phyloP scores from a whole-genome alignment of 2,329 filamentous ascomycete species.

The Hypocrella siamensis region DNA sequence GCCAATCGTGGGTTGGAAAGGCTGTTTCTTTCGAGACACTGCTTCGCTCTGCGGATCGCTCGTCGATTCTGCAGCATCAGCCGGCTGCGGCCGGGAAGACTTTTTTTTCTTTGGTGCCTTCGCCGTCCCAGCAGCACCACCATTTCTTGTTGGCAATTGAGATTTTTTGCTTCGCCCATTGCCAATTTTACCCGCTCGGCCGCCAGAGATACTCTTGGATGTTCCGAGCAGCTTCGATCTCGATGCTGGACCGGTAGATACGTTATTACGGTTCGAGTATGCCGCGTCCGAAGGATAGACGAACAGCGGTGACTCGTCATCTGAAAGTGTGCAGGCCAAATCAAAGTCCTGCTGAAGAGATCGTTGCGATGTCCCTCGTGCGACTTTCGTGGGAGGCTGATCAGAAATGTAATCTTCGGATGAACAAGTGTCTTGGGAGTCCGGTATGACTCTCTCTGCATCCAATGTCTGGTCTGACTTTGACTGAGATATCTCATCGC shows the following conservation, averaged over 20 bases:
- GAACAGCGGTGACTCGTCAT: conserved; percentile 19
- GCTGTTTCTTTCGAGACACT: no score
- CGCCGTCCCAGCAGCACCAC: background rate
- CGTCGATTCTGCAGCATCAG: no score
- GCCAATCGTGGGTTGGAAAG: no score
- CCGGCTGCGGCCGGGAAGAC: background rate
- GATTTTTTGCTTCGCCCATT: conserved; percentile 2
- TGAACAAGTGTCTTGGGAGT: conserved; percentile 13
- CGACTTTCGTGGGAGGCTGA: background rate
- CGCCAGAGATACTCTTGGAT: no score
- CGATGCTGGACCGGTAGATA: background rate
- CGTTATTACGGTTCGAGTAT: background rate
- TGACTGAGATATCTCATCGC: conserved; percentile 2
- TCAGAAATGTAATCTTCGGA: conserved; percentile 1
- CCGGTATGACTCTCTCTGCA: conserved; percentile 8
- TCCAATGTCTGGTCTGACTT: conserved; percentile 1
- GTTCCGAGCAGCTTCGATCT: no score
- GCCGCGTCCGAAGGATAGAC: conserved; percentile 2
- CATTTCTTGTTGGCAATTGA: background rate
- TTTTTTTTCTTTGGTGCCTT: background rate
- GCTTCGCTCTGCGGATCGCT: no score
- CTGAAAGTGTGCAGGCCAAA: conserved; percentile 14
- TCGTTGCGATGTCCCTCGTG: background rate
- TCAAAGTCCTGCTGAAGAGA: conserved; percentile 1
- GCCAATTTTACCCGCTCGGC: conserved; percentile 1